Evolutionary conservation across 73 alveolate genomes (phyloP).

Genomic region (Paramecium sexaurelia): DNA sequence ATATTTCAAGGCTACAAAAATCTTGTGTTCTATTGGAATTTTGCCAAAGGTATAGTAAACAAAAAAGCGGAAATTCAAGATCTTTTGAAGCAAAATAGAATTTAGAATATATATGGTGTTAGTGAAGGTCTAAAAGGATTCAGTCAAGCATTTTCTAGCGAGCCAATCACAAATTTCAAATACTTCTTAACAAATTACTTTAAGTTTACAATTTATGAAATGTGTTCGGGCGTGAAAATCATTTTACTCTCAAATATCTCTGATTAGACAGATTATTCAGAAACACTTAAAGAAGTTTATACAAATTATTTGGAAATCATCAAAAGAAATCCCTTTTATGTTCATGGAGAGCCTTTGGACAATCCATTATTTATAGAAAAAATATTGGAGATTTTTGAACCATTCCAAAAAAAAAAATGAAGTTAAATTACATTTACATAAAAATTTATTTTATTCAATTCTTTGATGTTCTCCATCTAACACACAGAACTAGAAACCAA

Average conservation of each 20-base stretch:
- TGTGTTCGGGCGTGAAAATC: constrained; percentile 52
- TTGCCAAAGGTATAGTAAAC: background rate
- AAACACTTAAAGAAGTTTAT: background rate
- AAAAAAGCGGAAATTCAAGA: background rate
- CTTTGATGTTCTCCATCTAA: too few species aligned
- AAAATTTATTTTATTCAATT: too few species aligned
- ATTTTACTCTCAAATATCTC: background rate
- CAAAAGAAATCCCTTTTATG: constrained; percentile 38
- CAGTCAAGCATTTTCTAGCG: constrained; percentile 13
- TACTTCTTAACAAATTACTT: background rate
- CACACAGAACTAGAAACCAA: too few species aligned
- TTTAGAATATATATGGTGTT: constrained; percentile 32
- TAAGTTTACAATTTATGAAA: background rate
- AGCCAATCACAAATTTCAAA: constrained; percentile 41
- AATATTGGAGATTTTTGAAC: constrained; percentile 10
- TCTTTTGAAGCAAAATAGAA: constrained; percentile 30
- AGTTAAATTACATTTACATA: background rate
- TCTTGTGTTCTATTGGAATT: constrained; percentile 53
- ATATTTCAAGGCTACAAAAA: constrained; percentile 14
- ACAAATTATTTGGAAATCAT: constrained; percentile 14
- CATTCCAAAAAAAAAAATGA: background rate
- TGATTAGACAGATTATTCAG: constrained; percentile 7
- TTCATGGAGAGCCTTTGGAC: constrained; percentile 40
- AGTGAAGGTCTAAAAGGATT: constrained; percentile 49
- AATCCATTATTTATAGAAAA: constrained; percentile 18